Evolutionary conservation across 257 asterid genomes (phyloP).

Genomic region (Misopates orontium): DNA sequence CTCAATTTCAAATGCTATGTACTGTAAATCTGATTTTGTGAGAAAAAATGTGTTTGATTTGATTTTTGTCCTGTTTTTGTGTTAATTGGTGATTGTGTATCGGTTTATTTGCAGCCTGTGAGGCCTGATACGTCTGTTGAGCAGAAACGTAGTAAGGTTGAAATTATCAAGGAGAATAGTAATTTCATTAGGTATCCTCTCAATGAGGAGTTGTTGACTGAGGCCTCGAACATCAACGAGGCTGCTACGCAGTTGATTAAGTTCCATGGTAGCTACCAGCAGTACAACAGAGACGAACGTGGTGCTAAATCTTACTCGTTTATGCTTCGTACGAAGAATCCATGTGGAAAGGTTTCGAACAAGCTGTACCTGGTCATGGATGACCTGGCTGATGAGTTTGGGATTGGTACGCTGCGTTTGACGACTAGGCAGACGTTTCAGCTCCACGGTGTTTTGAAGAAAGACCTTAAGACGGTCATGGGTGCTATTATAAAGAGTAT

Average conservation of each 20-base stretch:
- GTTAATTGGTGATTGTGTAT: constrained; percentile 15
- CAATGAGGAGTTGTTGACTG: constrained; percentile 79
- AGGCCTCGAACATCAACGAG: constrained; percentile 78
- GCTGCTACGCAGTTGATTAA: constrained; percentile 88
- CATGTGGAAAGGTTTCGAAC: constrained; percentile 93
- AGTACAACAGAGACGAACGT: constrained; percentile 92
- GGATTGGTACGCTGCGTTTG: constrained; percentile 89
- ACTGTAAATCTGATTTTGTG: background rate
- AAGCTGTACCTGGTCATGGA: constrained; percentile 86
- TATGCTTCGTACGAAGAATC: constrained; percentile 97
- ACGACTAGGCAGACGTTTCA: constrained; percentile 97
- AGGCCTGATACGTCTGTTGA: constrained; percentile 63
- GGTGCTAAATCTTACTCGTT: constrained; percentile 77
- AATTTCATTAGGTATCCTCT: constrained; percentile 91
- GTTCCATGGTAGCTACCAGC: constrained; percentile 99
- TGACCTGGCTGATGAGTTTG: constrained; percentile 93
- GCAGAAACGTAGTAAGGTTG: constrained; percentile 90
- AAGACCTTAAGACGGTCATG: constrained; percentile 94
- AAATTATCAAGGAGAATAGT: constrained; percentile 89
- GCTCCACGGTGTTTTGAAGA: constrained; percentile 90
- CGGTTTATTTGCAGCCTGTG: constrained; percentile 59
- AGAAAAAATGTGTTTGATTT: too few species aligned
- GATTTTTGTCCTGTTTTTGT: background rate
- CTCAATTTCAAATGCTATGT: background rate
- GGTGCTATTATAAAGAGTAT: constrained; percentile 72